A percentile compares a stretch with the other conserved stretches of the same genome.
These are phyloP conservation scores for Erysimum cheiri DNA, from an alignment of 441 rosid genomes.

Conservation along the genomic window DNA sequence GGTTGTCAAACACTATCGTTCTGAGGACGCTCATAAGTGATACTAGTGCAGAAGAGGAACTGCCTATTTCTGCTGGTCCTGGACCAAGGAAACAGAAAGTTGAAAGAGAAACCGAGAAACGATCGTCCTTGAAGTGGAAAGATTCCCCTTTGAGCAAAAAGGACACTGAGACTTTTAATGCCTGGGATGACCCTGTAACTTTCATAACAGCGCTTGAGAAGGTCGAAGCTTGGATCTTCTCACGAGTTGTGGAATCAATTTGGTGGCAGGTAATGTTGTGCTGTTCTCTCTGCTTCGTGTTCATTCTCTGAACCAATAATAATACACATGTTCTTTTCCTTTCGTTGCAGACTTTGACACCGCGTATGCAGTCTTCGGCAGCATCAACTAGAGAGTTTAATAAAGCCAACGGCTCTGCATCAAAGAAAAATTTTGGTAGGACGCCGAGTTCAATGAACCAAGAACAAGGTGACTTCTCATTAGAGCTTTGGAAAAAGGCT, in stretches of 20 bases:
- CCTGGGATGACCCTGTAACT: conserved; percentile 66
- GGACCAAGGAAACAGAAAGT: conserved; percentile 44
- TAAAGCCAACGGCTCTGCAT: conserved; percentile 48
- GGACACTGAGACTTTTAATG: conserved; percentile 47
- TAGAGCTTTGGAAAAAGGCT: conserved; percentile 92
- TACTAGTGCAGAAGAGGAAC: conserved; percentile 49
- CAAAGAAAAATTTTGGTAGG: conserved; percentile 56
- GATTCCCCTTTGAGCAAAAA: conserved; percentile 54
- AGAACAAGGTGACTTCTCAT: conserved; percentile 75
- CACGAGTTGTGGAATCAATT: conserved; percentile 88
- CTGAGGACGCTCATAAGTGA: conserved; percentile 75
- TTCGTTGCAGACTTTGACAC: conserved; percentile 80
- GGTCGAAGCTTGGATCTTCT: conserved; percentile 95
- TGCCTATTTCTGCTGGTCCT: conserved; percentile 47
- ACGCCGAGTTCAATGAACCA: conserved; percentile 53
- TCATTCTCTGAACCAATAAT: conserved; percentile 6
- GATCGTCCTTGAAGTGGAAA: conserved; percentile 68
- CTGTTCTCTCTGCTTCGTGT: conserved; percentile 12
- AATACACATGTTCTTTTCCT: conserved; percentile 16
- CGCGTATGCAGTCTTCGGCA: conserved; percentile 83
- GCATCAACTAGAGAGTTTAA: conserved; percentile 51
- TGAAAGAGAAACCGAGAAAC: conserved; percentile 48
- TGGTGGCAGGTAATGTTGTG: conserved; percentile 92
- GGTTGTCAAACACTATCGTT: conserved; percentile 87
- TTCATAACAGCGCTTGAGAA: conserved; percentile 76